Conservation (phyloP, 2,329 filamentous ascomycete species). For the Pochonia chlamydosporia region DNA sequence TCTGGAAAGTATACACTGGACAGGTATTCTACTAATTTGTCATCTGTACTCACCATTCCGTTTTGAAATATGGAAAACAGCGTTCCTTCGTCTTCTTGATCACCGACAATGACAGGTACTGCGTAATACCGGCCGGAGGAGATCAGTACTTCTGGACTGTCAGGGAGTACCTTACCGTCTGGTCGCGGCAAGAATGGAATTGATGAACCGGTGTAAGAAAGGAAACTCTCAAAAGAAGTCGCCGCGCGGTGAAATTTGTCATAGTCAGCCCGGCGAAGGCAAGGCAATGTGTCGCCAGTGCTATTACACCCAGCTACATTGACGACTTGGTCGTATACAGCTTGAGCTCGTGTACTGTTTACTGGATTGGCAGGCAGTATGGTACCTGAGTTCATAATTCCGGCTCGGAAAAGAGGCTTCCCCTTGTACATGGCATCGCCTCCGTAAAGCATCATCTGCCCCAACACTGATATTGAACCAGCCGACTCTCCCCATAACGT, state of each 20-base stretch:
- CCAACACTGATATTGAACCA: constrained; percentile 65
- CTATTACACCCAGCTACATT: constrained; percentile 54
- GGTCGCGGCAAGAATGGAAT: constrained; percentile 58
- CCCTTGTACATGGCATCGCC: not conserved
- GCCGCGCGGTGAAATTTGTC: constrained; percentile 47
- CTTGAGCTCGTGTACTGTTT: constrained; percentile 60
- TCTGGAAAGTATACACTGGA: constrained; percentile 51
- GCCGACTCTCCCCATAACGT: constrained; percentile 75
- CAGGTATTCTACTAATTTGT: constrained; percentile 57
- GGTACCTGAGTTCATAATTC: constrained; percentile 71
- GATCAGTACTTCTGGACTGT: constrained; percentile 49
- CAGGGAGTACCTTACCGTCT: constrained; percentile 47
- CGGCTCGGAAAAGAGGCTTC: constrained; percentile 68
- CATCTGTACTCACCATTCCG: constrained; percentile 58
- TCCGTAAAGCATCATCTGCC: constrained; percentile 53
- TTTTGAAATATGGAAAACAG: constrained; percentile 66
- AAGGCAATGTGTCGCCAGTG: constrained; percentile 53
- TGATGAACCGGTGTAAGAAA: constrained; percentile 52
- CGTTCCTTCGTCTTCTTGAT: constrained; percentile 79
- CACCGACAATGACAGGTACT: constrained; percentile 54
- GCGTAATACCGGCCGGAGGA: constrained; percentile 57
- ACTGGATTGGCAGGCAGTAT: constrained; percentile 56
- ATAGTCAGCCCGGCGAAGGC: constrained; percentile 63
- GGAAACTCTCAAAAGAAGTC: constrained; percentile 51
- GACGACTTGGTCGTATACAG: constrained; percentile 57